A percentile compares a stretch with the other conserved stretches of the same genome.
Conservation (phyloP, 257 asterid species). For the Nicotiana attenuata region DNA sequence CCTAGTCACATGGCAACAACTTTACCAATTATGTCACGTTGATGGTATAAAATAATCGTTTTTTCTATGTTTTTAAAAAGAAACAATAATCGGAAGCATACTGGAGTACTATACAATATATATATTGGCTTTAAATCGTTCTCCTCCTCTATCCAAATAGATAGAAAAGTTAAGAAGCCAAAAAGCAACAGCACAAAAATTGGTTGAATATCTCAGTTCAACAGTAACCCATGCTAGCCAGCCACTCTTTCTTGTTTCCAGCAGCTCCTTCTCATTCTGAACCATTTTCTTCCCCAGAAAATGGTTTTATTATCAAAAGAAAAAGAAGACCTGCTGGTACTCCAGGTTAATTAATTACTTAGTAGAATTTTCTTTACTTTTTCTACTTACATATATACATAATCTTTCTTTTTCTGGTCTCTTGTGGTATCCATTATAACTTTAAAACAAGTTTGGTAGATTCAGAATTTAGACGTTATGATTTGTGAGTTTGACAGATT, state of each 20-base stretch:
- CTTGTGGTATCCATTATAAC: neutral
- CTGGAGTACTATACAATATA: too few relatives aligned
- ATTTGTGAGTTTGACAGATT: too few relatives aligned
- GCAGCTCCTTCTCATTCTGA: constrained; percentile 24
- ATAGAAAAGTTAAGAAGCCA: neutral
- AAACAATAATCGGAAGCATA: too few relatives aligned
- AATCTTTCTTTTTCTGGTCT: neutral
- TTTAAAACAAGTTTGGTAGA: neutral
- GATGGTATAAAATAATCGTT: too few relatives aligned
- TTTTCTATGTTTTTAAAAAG: too few relatives aligned
- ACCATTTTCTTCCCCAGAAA: constrained; percentile 18
- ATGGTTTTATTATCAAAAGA: constrained; percentile 25
- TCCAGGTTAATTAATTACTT: constrained; percentile 20
- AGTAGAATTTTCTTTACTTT: neutral
- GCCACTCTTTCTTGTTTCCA: constrained; percentile 28
- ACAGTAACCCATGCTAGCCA: constrained; percentile 21
- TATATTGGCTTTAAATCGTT: neutral
- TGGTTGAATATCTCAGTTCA: neutral
- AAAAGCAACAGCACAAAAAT: neutral
- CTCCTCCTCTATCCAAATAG: neutral
- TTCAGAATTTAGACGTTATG: neutral
- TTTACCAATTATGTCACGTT: too few relatives aligned
- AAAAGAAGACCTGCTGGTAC: constrained; percentile 44
- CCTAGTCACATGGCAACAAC: too few relatives aligned
- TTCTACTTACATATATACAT: neutral